phyloP scores from a whole-genome alignment of 2,329 filamentous ascomycete genomes.

The Neopestalotiopsis clavispora region DNA sequence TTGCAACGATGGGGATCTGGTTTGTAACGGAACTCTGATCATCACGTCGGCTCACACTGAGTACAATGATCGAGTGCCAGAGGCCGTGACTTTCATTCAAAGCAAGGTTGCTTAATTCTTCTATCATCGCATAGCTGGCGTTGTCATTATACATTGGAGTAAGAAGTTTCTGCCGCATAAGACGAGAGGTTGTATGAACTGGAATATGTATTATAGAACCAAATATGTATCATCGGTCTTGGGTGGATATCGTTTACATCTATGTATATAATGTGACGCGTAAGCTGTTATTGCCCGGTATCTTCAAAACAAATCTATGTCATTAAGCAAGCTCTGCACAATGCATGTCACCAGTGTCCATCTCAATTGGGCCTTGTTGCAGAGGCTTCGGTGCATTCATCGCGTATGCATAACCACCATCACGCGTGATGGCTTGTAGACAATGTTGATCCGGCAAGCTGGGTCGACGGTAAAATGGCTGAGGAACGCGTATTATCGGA shows the following conservation, averaged over 20 bases:
- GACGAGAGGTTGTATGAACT: too few species aligned
- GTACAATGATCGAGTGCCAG: slow-evolving; percentile 30
- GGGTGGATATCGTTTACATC: too few species aligned
- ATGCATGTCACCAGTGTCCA: neutral
- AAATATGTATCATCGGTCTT: neutral
- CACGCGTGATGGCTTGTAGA: neutral
- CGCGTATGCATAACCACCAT: slow-evolving; percentile 6
- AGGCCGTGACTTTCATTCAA: slow-evolving; percentile 21
- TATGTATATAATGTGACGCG: neutral
- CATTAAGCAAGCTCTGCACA: neutral
- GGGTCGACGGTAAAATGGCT: neutral
- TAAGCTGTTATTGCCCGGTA: too few species aligned
- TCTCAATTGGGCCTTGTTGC: neutral
- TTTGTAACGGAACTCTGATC: slow-evolving; percentile 49
- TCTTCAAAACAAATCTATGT: neutral
- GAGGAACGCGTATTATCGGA: neutral
- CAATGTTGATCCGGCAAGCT: neutral
- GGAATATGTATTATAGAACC: too few species aligned
- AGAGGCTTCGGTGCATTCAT: neutral
- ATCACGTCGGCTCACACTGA: slow-evolving; percentile 42
- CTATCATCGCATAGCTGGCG: neutral
- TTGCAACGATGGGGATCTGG: slow-evolving; percentile 52
- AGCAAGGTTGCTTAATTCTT: neutral
- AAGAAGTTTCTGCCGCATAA: too few species aligned
- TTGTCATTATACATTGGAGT: neutral